phyloP scores from a whole-genome alignment of 139 green algal genomes.

The Picochlorum sp. region DNA sequence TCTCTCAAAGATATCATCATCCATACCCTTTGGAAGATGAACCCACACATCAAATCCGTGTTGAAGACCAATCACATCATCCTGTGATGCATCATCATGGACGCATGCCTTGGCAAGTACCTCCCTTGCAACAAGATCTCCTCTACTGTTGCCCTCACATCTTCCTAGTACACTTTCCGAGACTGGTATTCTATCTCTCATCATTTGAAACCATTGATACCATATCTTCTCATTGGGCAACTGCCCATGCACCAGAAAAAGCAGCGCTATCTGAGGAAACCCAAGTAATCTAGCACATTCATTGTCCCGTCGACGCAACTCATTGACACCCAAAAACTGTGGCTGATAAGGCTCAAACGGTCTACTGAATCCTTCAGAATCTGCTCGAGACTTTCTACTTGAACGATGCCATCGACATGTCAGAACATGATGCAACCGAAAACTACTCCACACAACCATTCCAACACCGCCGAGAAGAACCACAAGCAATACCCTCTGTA shows the following conservation, averaged over 20 bases:
- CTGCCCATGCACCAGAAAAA: slow-evolving; percentile 23
- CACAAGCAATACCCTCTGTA: no score
- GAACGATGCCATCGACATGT: no score
- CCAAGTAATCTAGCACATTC: background rate
- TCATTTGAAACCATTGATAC: slow-evolving; percentile 1
- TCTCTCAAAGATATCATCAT: background rate
- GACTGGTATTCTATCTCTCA: background rate
- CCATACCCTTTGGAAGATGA: slow-evolving; percentile 2
- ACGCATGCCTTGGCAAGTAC: background rate
- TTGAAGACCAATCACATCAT: slow-evolving; percentile 6
- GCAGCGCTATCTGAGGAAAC: slow-evolving; percentile 22
- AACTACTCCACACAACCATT: no score
- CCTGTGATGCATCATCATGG: no score
- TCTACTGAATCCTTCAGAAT: background rate
- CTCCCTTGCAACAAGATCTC: background rate
- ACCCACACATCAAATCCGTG: slow-evolving; percentile 23
- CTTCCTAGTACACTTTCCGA: background rate
- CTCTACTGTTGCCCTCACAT: slow-evolving; percentile 4
- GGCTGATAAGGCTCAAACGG: background rate
- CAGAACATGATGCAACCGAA: no score
- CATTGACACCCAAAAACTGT: background rate
- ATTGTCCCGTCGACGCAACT: background rate
- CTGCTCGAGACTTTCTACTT: background rate
- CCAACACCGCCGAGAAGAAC: no score
- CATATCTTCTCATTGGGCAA: slow-evolving; percentile 20